Evolutionary conservation across 495 filamentous ascomycete species (phyloP).

Genomic region (Neurospora sp.): DNA sequence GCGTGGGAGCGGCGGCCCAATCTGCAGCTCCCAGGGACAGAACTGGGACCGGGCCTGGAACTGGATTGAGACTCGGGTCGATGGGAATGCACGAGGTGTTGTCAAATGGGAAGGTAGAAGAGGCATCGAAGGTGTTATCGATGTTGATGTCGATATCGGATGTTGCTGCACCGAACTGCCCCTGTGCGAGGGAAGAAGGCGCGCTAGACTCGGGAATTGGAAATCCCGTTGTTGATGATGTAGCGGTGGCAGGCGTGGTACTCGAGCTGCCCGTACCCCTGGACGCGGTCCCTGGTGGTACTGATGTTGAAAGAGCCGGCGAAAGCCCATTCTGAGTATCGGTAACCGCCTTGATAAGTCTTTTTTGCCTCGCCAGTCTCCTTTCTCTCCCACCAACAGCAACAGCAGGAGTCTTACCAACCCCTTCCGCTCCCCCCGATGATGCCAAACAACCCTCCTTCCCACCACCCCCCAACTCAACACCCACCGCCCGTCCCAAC

Average conservation of each 20-base stretch:
- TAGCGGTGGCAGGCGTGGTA: neutral
- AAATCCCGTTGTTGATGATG: neutral
- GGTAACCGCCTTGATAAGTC: neutral
- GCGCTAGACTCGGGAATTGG: neutral
- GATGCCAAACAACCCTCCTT: slow-evolving; percentile 27
- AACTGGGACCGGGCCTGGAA: neutral
- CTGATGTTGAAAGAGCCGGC: neutral
- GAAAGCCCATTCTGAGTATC: neutral
- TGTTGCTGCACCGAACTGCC: neutral
- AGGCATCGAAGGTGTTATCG: neutral
- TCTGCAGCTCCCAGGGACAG: neutral
- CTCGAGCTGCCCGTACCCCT: neutral
- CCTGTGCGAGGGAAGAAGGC: neutral
- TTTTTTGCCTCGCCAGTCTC: neutral
- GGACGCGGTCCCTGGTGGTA: neutral
- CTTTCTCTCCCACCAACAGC: neutral
- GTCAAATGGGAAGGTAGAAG: neutral
- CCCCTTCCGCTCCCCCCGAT: neutral
- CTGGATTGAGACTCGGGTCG: neutral
- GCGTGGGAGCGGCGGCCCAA: neutral
- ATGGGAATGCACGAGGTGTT: neutral
- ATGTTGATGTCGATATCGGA: neutral
- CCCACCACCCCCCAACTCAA: neutral
- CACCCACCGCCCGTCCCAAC: slow-evolving; percentile 7
- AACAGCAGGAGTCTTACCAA: neutral